These are phyloP conservation scores for Pinus taeda DNA, from an alignment of 75 land plant species.

Conservation along the genomic window DNA sequence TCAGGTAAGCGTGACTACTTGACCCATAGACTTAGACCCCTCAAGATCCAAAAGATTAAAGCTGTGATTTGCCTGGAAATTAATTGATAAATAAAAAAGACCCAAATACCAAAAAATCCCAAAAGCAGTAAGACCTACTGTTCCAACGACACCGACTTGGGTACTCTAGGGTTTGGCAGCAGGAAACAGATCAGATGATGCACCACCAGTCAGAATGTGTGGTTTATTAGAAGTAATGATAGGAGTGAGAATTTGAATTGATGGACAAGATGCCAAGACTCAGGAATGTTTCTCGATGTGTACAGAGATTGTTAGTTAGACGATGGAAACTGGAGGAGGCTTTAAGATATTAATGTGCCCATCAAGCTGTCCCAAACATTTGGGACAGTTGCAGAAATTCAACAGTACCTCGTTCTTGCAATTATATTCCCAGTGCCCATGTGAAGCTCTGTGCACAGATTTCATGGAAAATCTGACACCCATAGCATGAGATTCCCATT, in stretches of 20 bases:
- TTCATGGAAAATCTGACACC: background rate
- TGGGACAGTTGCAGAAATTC: background rate
- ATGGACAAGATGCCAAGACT: constrained; percentile 10
- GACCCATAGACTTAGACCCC: too few species aligned
- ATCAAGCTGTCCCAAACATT: constrained; percentile 4
- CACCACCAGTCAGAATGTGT: background rate
- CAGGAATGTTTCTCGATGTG: constrained; percentile 12
- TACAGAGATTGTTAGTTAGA: background rate
- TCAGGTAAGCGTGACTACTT: too few species aligned
- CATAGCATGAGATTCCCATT: background rate
- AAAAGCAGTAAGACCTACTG: too few species aligned
- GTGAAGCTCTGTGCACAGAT: constrained; percentile 2
- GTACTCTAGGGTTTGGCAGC: too few species aligned
- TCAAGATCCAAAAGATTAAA: too few species aligned
- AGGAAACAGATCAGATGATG: too few species aligned
- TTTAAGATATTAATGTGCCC: background rate
- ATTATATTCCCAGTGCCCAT: background rate
- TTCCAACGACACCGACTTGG: too few species aligned
- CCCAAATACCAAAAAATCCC: too few species aligned
- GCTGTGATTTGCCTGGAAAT: too few species aligned
- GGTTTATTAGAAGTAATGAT: constrained; percentile 7
- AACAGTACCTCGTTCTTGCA: constrained; percentile 7
- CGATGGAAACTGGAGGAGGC: background rate
- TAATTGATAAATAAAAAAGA: too few species aligned
- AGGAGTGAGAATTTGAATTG: constrained; percentile 3